Evolutionary conservation across 2,329 filamentous ascomycete genomes (phyloP), one percentile per base, ranked within the genome.

Genomic region (Aureobasidium leucospermi): DNA sequence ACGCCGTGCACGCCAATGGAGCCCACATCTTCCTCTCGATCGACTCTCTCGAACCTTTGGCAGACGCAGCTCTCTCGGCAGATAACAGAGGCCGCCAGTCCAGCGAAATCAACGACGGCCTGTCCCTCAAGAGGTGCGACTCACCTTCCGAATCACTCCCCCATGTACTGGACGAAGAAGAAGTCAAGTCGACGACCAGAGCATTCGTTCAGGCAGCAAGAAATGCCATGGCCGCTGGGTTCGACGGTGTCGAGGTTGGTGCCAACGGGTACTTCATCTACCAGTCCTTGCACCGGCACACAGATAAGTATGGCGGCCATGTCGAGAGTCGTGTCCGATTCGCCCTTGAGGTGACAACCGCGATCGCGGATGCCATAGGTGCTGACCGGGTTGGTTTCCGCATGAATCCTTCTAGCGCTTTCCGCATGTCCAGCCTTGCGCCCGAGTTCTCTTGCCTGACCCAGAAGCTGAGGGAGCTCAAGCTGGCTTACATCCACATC

Each of bases 361-460:
- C 80, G 0, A 76, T 82, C 4, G 70, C 72, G 0, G 70, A 73
- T 0, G 78, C 80, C 0, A 70, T 83, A 13, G 85, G 84, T 0
- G 68, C 78, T 0, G 77, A 85, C 1, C 74, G 75, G 6, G 75
- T 79, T 2, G 82, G 77, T 1, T 78, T 87, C 32, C 79, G 85
- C 1, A 70, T 89, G 4, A 81, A 76, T 1, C 86, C 85, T 0
- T 87, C 79, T 73, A 81, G 78, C 53, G 71, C 72, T 0, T 88
- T 84, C 72, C 66, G 65, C 63, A 86, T 87, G 82, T 63, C 69
- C 0, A 77, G 88, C 47, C 84, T 85, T 0, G 67, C 82, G 8
- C 81, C 85, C 0, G 85, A 89, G 62, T 89, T 88, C 66, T 73
- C 73, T 0, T 75, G 88, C 64, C 67, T 87, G 7, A 75, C 84